Evolutionary conservation across 176 grass and related monocot genomes (phyloP).

Genomic region (Bonia amplexicaulis): DNA sequence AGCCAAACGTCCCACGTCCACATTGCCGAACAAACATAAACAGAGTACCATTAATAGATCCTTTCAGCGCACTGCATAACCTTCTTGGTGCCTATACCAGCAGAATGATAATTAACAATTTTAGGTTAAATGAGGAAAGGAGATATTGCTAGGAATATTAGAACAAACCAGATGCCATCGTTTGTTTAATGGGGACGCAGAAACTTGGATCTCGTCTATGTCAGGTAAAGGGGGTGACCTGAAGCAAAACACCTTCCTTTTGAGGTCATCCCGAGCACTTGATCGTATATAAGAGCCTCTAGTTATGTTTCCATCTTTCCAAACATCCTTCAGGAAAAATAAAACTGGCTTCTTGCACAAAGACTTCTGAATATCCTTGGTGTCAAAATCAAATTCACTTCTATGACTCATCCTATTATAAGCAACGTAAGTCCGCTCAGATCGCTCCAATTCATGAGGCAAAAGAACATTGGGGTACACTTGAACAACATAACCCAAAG

Average conservation of each 20-base stretch:
- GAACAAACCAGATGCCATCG: slow-evolving; percentile 90
- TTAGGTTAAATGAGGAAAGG: slow-evolving; percentile 21
- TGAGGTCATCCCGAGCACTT: slow-evolving; percentile 60
- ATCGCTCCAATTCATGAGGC: slow-evolving; percentile 73
- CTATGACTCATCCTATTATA: slow-evolving; percentile 68
- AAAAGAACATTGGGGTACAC: slow-evolving; percentile 78
- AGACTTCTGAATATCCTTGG: slow-evolving; percentile 72
- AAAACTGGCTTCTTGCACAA: slow-evolving; percentile 84
- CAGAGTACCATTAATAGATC: slow-evolving; percentile 64
- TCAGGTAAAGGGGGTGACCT: slow-evolving; percentile 63
- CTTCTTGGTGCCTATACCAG: slow-evolving; percentile 81
- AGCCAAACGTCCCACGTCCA: slow-evolving; percentile 61
- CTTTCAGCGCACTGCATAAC: slow-evolving; percentile 60
- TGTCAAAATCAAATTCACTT: slow-evolving; percentile 94
- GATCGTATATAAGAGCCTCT: slow-evolving; percentile 62
- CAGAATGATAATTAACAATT: slow-evolving; percentile 24
- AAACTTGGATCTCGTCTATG: slow-evolving; percentile 71
- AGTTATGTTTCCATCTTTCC: slow-evolving; percentile 67
- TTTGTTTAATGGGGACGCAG: slow-evolving; percentile 68
- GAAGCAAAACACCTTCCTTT: slow-evolving; percentile 91
- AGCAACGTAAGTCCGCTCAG: slow-evolving; percentile 69
- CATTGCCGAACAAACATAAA: slow-evolving; percentile 77
- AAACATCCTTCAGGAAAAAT: slow-evolving; percentile 82
- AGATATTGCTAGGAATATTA: slow-evolving; percentile 3
- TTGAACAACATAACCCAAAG: slow-evolving; percentile 88